These are phyloP conservation scores for Xylariaceae sp. DNA, from an alignment of 2,329 filamentous ascomycete genomes.

Conservation along the genomic window DNA sequence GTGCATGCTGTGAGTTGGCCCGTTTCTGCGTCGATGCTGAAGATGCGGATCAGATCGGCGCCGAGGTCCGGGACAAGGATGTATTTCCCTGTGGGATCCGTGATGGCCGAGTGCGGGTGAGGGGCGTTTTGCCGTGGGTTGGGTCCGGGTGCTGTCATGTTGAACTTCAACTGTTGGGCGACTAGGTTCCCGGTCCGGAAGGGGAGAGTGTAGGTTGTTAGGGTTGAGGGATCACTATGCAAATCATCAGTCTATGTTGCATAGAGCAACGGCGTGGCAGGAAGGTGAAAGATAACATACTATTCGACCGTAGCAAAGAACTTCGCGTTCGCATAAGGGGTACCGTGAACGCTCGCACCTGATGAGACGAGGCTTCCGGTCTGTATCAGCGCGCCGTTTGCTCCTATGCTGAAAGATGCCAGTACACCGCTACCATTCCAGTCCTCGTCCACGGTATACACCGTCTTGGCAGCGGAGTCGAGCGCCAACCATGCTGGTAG, in stretches of 20 bases:
- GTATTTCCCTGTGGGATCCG: conserved; percentile 46
- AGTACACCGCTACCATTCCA: conserved; percentile 34
- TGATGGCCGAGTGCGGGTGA: conserved; percentile 51
- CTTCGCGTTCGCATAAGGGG: conserved; percentile 36
- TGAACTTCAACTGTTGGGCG: conserved; percentile 38
- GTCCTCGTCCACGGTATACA: conserved; percentile 38
- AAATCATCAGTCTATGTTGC: conserved; percentile 11
- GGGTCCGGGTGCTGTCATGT: conserved; percentile 39
- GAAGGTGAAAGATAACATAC: conserved; percentile 26
- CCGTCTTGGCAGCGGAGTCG: conserved; percentile 27
- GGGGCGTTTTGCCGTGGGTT: conserved; percentile 50
- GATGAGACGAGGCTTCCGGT: conserved; percentile 29
- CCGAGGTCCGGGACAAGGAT: conserved; percentile 51
- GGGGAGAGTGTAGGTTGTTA: conserved; percentile 42
- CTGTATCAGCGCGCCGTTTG: conserved; percentile 30
- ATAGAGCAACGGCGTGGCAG: no score
- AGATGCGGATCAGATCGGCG: conserved; percentile 51
- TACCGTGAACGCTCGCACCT: conserved; percentile 39
- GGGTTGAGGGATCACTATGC: conserved; percentile 37
- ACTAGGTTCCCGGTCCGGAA: conserved; percentile 27
- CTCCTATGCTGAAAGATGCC: conserved; percentile 31
- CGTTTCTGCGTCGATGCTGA: conserved; percentile 42
- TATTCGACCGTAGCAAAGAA: conserved; percentile 44
- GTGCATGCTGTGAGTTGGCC: conserved; percentile 45
- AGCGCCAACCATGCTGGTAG: conserved; percentile 38